phyloP scores from a whole-genome alignment of 257 asterid genomes.

The Solanum rostratum region DNA sequence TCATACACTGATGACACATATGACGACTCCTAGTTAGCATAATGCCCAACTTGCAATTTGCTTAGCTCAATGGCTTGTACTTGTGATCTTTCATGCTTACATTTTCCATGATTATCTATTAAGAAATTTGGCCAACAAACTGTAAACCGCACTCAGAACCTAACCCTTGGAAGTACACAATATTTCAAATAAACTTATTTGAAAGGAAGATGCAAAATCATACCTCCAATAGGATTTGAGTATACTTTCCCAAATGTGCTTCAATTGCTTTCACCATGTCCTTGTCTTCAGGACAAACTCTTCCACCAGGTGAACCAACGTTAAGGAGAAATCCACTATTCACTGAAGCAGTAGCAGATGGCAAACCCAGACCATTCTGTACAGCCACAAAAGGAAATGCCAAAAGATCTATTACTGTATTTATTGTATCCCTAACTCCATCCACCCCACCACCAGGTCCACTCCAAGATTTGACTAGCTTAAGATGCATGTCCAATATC shows the following conservation, averaged over 20 bases:
- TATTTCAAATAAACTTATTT: not conserved
- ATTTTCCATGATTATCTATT: not conserved
- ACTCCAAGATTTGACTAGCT: slow-evolving; percentile 61
- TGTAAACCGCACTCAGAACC: not conserved
- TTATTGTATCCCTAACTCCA: slow-evolving; percentile 71
- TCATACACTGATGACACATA: not conserved
- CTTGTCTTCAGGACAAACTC: slow-evolving; percentile 80
- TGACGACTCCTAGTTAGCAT: not conserved
- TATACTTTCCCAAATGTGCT: slow-evolving; percentile 70
- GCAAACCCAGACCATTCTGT: slow-evolving; percentile 74
- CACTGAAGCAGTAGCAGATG: slow-evolving; percentile 91
- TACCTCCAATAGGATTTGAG: slow-evolving; percentile 89
- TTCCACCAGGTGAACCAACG: slow-evolving; percentile 94
- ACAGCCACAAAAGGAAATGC: slow-evolving; percentile 93
- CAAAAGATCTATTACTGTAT: slow-evolving; percentile 71
- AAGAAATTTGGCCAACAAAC: not conserved
- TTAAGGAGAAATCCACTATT: slow-evolving; percentile 89
- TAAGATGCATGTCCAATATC: slow-evolving; percentile 64
- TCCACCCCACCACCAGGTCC: slow-evolving; percentile 91
- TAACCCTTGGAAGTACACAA: not conserved
- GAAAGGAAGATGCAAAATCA: slow-evolving; percentile 5
- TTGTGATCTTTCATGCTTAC: not conserved
- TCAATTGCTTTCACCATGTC: slow-evolving; percentile 89
- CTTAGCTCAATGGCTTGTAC: not conserved
- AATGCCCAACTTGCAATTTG: not conserved